phyloP scores from a whole-genome alignment of 805 yeast genomes.

The Saccharomycopsis sp. region DNA sequence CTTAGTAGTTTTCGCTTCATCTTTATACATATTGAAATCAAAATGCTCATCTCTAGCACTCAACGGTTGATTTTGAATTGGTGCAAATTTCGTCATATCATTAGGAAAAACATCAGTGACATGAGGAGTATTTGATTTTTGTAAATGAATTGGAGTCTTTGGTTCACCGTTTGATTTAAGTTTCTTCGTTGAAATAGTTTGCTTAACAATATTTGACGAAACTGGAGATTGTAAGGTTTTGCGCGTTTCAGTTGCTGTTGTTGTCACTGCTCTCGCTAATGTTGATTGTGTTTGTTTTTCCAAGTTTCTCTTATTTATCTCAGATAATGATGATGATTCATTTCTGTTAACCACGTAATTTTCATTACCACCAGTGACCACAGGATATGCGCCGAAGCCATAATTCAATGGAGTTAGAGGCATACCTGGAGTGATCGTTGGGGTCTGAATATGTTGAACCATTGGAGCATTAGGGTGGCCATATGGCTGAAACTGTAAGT shows the following conservation, averaged over 20 bases:
- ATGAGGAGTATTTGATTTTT: conserved; percentile 24
- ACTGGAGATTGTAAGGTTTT: conserved; percentile 18
- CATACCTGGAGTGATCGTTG: conserved; percentile 2
- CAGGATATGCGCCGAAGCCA: conserved; percentile 12
- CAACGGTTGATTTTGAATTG: conserved; percentile 44
- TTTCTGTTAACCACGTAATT: conserved; percentile 18
- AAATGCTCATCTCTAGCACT: conserved; percentile 41
- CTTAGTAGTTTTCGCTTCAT: conserved; percentile 5
- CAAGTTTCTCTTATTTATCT: conserved; percentile 1
- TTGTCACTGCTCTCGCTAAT: neutral
- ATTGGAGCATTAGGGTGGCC: conserved; percentile 11
- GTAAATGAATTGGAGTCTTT: conserved; percentile 19
- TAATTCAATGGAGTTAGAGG: conserved; percentile 20
- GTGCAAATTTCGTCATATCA: conserved; percentile 40
- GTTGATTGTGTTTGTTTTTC: neutral
- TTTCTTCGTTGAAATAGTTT: conserved; percentile 15
- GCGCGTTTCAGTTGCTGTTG: conserved; percentile 8
- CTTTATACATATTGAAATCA: conserved; percentile 24
- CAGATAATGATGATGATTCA: conserved; percentile 10
- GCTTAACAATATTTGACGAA: conserved; percentile 16
- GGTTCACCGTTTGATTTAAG: conserved; percentile 17
- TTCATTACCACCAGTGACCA: conserved; percentile 11
- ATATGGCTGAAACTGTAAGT: conserved; percentile 3
- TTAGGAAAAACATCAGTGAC: conserved; percentile 47
- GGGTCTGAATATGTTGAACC: conserved; percentile 5